These are phyloP conservation scores for Taiozyma sp. DNA, from an alignment of 1,139 yeast species.

Conservation along the genomic window DNA sequence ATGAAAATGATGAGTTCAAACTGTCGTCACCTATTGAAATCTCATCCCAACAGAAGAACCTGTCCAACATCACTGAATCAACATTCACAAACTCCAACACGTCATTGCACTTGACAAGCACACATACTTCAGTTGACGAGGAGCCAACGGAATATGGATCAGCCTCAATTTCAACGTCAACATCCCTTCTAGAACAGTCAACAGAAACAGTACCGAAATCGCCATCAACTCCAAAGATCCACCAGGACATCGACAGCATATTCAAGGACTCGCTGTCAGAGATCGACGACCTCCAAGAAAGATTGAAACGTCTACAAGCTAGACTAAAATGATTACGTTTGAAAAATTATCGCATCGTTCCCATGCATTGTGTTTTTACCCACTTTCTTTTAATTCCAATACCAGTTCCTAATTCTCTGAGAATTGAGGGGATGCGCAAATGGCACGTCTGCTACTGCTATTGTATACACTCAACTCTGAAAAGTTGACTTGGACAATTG, in stretches of 20 bases:
- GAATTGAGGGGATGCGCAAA: neutral
- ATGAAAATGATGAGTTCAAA: constrained; percentile 6
- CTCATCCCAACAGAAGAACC: constrained; percentile 4
- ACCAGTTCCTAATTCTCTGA: neutral
- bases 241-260: constrained; percentile 39
- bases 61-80: constrained; percentile 13
- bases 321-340: neutral
- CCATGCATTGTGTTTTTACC: neutral
- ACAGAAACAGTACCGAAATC: neutral
- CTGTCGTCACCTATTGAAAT: constrained; percentile 18
- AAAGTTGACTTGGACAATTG: neutral
- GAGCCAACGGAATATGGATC: neutral
- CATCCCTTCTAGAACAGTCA: neutral
- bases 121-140: constrained; percentile 15
- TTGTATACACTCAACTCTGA: neutral
- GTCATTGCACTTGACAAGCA: constrained; percentile 13
- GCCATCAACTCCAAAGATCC: constrained; percentile 18
- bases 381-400: neutral
- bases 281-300: constrained; percentile 36
- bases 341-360: neutral
- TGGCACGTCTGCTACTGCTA: neutral
- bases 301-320: constrained; percentile 12
- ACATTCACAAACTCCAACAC: constrained; percentile 17
- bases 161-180: neutral
- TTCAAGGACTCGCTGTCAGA: constrained; percentile 44